Conservation (phyloP, 2,329 filamentous ascomycete species). For the Neofusicoccum sp. region DNA sequence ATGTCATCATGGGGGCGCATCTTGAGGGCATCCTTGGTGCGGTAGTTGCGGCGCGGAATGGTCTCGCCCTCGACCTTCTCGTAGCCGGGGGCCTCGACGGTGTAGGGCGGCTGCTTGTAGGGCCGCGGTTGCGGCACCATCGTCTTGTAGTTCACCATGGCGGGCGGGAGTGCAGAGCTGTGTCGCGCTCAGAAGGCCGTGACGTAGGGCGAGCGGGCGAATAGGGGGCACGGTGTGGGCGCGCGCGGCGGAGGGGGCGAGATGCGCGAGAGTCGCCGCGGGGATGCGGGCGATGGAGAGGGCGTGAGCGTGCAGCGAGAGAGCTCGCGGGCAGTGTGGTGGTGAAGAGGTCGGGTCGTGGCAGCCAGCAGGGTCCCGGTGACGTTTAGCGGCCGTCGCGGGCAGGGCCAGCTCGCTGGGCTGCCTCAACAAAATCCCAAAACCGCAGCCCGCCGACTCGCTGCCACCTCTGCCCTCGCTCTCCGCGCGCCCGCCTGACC, state of each 20-base stretch:
- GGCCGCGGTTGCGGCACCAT: slow-evolving; percentile 47
- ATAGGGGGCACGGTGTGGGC: neutral
- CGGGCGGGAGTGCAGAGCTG: slow-evolving; percentile 20
- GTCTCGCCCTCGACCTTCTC: slow-evolving; percentile 76
- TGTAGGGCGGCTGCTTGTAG: slow-evolving; percentile 68
- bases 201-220: neutral
- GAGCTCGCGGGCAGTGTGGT: slow-evolving; percentile 2
- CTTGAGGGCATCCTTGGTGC: slow-evolving; percentile 68
- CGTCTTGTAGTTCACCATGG: slow-evolving; percentile 47
- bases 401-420: neutral
- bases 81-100: slow-evolving; percentile 67
- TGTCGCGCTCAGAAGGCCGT: slow-evolving; percentile 3
- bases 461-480: neutral
- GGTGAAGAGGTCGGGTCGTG: neutral
- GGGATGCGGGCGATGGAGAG: neutral
- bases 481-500: slow-evolving; percentile 7
- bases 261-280: neutral
- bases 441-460: neutral
- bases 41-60: slow-evolving; percentile 72
- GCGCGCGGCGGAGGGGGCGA: neutral
- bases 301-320: neutral
- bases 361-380: neutral
- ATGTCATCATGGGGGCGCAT: slow-evolving; percentile 66
- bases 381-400: slow-evolving; percentile 11
- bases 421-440: slow-evolving; percentile 9